Percentiles rank a stretch among this genome's conserved stretches.
phyloP scores from a whole-genome alignment of 257 asterid genomes.

The Solanum megistacrolobum region DNA sequence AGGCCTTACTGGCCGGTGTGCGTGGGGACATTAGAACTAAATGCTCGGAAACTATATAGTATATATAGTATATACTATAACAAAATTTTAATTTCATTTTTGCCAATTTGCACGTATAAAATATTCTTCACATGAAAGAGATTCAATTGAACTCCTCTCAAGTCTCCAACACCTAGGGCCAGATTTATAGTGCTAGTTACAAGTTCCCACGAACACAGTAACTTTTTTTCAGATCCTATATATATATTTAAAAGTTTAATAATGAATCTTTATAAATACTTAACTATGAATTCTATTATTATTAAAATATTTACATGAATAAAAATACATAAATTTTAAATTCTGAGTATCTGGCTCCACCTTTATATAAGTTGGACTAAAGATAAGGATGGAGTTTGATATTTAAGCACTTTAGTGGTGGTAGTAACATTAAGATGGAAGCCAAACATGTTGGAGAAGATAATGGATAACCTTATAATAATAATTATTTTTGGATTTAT shows the following conservation, averaged over 20 bases:
- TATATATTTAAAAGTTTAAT: neutral
- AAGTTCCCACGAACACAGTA: neutral
- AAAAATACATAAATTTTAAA: neutral
- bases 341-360: neutral
- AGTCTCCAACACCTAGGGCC: neutral
- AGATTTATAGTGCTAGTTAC: neutral
- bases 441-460: neutral
- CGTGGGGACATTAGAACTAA: too few species aligned
- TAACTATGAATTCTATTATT: neutral
- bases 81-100: neutral
- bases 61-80: too few species aligned
- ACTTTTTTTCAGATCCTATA: neutral
- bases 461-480: slow-evolving; percentile 7
- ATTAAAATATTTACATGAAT: neutral
- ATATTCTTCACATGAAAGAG: neutral
- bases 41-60: too few species aligned
- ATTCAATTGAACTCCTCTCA: neutral
- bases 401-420: neutral
- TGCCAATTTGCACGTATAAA: neutral
- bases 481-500: neutral
- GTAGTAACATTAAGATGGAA: neutral
- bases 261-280: neutral
- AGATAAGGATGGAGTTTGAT: neutral
- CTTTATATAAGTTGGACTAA: neutral
- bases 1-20: too few species aligned